Conservation (phyloP, 495 filamentous ascomycete species). For the Lepraria neglecta region DNA sequence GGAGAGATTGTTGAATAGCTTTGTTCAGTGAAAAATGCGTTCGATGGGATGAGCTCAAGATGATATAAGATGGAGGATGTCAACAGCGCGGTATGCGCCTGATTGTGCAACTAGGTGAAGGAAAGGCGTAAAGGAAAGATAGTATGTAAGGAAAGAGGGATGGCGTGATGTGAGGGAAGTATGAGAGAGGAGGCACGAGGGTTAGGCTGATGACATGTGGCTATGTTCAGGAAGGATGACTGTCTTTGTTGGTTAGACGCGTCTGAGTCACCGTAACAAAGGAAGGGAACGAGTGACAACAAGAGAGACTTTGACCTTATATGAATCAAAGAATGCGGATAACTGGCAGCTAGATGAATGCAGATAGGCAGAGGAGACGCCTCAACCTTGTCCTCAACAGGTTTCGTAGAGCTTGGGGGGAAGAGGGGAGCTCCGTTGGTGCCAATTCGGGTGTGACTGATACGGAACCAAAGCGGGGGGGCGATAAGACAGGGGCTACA, state of each 20-base stretch:
- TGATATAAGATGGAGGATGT: not conserved
- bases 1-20: not conserved
- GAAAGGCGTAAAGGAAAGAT: not conserved
- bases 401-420: slow-evolving; percentile 9
- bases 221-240: not conserved
- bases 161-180: slow-evolving; percentile 2
- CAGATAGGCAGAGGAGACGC: not conserved
- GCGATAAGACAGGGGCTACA: slow-evolving; percentile 13
- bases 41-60: not conserved
- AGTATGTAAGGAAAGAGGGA: not conserved
- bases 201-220: slow-evolving; percentile 11
- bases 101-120: not conserved
- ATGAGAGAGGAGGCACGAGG: slow-evolving; percentile 5
- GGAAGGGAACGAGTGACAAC: slow-evolving; percentile 15
- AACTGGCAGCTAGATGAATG: slow-evolving; percentile 10
- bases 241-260: slow-evolving; percentile 19
- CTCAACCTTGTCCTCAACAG: slow-evolving; percentile 12
- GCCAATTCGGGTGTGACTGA: slow-evolving; percentile 3
- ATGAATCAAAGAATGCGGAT: slow-evolving; percentile 12
- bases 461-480: slow-evolving; percentile 18
- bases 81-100: not conserved
- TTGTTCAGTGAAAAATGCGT: not conserved
- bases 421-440: not conserved
- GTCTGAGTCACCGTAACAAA: slow-evolving; percentile 21
- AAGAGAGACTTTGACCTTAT: slow-evolving; percentile 13